Conservation (phyloP, 805 yeast species). For the Ogataea sp. region DNA sequence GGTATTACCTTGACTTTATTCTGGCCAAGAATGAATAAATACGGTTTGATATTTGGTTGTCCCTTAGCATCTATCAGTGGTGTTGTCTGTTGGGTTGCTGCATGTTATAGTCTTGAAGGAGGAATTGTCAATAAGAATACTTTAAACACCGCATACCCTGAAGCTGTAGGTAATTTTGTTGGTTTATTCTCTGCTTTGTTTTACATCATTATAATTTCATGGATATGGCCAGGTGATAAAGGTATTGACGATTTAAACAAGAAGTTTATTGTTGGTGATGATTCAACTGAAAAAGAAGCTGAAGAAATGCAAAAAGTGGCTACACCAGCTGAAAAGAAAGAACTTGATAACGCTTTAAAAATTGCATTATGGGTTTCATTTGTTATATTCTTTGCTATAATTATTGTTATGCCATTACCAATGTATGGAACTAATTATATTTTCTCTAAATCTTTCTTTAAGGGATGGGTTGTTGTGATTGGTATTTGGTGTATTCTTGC, state of each 20-base stretch:
- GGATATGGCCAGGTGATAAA: slow-evolving; percentile 23
- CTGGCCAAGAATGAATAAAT: slow-evolving; percentile 24
- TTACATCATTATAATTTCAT: slow-evolving; percentile 20
- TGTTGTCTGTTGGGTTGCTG: slow-evolving; percentile 36
- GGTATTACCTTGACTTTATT: slow-evolving; percentile 28
- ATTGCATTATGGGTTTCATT: slow-evolving; percentile 11
- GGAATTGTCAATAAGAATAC: slow-evolving; percentile 20
- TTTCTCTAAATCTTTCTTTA: slow-evolving; percentile 28
- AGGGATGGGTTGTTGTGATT: slow-evolving; percentile 30
- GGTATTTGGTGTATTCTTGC: slow-evolving; percentile 33
- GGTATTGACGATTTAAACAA: slow-evolving; percentile 13
- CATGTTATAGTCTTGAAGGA: slow-evolving; percentile 17
- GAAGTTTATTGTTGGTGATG: slow-evolving; percentile 25
- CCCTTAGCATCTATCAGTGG: slow-evolving; percentile 47
- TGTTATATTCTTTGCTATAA: slow-evolving; percentile 12
- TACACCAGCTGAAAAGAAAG: slow-evolving; percentile 13
- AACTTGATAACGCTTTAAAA: slow-evolving; percentile 13
- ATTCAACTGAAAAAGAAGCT: slow-evolving; percentile 25
- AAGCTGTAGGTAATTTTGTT: slow-evolving; percentile 21
- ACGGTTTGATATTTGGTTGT: slow-evolving; percentile 27
- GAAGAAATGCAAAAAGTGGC: slow-evolving; percentile 19
- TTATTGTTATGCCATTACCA: slow-evolving; percentile 28
- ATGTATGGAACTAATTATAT: slow-evolving; percentile 31
- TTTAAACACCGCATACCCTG: slow-evolving; percentile 14
- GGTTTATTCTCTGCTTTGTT: slow-evolving; percentile 19